phyloP scores from a whole-genome alignment of 257 asterid species.

The Solanum chiquidenum region DNA sequence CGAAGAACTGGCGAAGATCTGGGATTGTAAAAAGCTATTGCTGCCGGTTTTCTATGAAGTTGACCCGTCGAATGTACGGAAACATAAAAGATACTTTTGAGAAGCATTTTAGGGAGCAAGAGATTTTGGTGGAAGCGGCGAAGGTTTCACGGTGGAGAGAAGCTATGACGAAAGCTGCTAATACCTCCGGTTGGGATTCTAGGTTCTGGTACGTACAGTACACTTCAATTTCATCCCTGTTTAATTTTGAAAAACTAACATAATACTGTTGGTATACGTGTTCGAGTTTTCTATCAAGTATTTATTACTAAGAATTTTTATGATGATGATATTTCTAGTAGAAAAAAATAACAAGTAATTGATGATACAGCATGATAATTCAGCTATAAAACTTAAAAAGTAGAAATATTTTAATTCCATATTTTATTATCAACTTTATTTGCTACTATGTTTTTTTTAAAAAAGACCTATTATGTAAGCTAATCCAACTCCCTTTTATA shows the following conservation, averaged over 20 bases:
- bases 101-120: background rate
- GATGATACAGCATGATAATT: too few relatives aligned
- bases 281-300: too few relatives aligned
- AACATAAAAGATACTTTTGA: constrained; percentile 17
- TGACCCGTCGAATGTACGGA: constrained; percentile 17
- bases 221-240: background rate
- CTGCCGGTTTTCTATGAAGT: constrained; percentile 17
- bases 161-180: constrained; percentile 18
- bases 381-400: too few relatives aligned
- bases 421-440: too few relatives aligned
- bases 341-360: too few relatives aligned
- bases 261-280: accelerated
- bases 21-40: constrained; percentile 1
- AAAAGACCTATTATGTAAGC: background rate
- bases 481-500: background rate
- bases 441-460: too few relatives aligned
- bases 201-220: background rate
- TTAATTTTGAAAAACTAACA: background rate
- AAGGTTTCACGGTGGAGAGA: constrained; percentile 12
- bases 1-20: constrained; percentile 15
- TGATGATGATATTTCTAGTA: too few relatives aligned
- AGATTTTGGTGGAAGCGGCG: background rate
- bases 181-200: constrained; percentile 21
- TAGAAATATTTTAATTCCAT: too few relatives aligned
- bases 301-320: too few relatives aligned